Conservation (phyloP, 2,329 filamentous ascomycete genomes). For the Apiospora arundinis region DNA sequence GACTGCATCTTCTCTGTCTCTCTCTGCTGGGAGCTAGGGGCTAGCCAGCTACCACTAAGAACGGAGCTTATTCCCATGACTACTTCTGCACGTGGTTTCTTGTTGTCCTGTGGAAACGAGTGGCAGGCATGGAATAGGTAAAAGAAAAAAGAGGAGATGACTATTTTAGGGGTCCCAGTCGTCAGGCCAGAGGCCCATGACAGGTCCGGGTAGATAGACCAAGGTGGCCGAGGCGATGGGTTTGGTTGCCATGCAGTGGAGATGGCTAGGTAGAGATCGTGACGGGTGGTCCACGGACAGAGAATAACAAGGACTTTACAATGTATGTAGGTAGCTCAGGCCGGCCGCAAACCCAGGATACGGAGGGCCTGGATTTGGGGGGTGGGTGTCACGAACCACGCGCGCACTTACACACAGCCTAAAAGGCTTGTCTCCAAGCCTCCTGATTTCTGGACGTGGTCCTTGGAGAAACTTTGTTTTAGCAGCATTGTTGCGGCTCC, state of each 20-base stretch:
- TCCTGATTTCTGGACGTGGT: slow-evolving; percentile 8
- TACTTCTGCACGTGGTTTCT: background rate
- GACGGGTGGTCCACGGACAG: background rate
- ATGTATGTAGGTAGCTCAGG: background rate
- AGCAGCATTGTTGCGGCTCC: background rate
- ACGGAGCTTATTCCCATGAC: slow-evolving; percentile 15
- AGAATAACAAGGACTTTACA: background rate
- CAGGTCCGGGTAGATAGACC: background rate
- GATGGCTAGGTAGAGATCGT: background rate
- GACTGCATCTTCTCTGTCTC: background rate
- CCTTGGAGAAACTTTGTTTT: background rate
- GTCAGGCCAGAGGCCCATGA: background rate
- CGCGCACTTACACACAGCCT: background rate
- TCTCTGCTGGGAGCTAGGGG: background rate
- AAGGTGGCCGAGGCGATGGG: too few relatives aligned
- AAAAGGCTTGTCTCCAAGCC: slow-evolving; percentile 15
- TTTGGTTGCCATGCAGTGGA: too few relatives aligned
- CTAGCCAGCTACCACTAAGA: background rate
- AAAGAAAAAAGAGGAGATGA: background rate
- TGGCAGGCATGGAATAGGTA: background rate
- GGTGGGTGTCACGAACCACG: background rate
- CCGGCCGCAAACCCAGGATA: slow-evolving; percentile 4
- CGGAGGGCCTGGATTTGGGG: background rate
- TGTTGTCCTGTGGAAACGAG: slow-evolving; percentile 6
- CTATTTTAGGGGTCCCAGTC: background rate